Percentiles rank a stretch among this genome's conserved stretches.
Evolutionary conservation across 1,139 yeast genomes (phyloP).

Genomic region (Zygoascus hellenicus): DNA sequence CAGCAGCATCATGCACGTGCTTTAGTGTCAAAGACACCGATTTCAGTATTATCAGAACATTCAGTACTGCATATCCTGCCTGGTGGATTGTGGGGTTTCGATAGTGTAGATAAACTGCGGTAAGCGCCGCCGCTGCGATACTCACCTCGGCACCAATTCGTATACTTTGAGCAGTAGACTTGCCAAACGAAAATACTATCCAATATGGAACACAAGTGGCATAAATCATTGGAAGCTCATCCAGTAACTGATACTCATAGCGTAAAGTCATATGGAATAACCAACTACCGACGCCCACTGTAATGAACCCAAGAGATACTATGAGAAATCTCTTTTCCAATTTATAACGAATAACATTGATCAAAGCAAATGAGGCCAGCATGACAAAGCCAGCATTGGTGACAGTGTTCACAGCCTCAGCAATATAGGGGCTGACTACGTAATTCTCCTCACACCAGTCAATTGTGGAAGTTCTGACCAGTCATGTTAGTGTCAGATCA

Average conservation of each 20-base stretch:
- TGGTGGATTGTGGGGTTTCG: constrained; percentile 88
- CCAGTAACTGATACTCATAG: constrained; percentile 83
- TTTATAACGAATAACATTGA: constrained; percentile 52
- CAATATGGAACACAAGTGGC: constrained; percentile 95
- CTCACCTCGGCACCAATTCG: constrained; percentile 31
- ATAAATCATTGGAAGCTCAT: constrained; percentile 96
- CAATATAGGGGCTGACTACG: constrained; percentile 74
- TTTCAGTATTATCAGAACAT: constrained; percentile 53
- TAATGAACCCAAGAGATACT: constrained; percentile 70
- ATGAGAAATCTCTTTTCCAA: constrained; percentile 67
- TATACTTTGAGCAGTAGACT: constrained; percentile 36
- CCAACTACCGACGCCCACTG: constrained; percentile 93
- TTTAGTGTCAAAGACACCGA: constrained; percentile 47
- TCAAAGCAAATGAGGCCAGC: constrained; percentile 61
- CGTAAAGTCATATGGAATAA: constrained; percentile 90
- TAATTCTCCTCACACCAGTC: constrained; percentile 98
- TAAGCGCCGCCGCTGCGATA: constrained; percentile 46
- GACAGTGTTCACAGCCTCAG: constrained; percentile 80
- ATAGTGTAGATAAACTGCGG: constrained; percentile 58
- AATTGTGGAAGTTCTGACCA: constrained; percentile 51
- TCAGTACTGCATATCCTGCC: constrained; percentile 63
- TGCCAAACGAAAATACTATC: constrained; percentile 71
- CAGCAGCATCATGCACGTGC: constrained; percentile 46
- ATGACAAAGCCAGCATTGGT: constrained; percentile 68
- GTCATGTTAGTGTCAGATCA: constrained; percentile 22